These are phyloP conservation scores for Cladobotryum mycophilum DNA, from an alignment of 2,329 filamentous ascomycete genomes.

Conservation along the genomic window DNA sequence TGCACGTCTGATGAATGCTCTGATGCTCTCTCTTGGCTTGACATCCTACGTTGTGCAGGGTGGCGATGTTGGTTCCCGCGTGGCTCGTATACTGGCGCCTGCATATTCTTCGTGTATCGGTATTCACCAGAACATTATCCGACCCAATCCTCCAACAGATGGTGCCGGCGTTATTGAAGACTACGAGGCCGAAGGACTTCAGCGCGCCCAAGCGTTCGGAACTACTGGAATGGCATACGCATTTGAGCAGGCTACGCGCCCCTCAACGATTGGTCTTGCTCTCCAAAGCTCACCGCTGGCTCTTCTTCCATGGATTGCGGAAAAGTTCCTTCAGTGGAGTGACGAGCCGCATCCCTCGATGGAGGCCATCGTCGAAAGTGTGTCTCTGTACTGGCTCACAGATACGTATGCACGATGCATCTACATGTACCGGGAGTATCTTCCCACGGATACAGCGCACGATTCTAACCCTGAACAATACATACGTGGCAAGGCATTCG, in stretches of 20 bases:
- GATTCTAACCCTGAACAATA: slow-evolving; percentile 1
- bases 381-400: slow-evolving; percentile 7
- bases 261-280: slow-evolving; percentile 2
- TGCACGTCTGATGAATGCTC: slow-evolving; percentile 40
- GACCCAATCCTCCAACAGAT: no score
- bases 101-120: no score
- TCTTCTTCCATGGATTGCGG: slow-evolving; percentile 1
- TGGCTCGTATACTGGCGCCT: not conserved
- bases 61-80: not conserved
- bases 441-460: not conserved
- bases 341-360: slow-evolving; percentile 1
- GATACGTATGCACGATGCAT: slow-evolving; percentile 4
- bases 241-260: slow-evolving; percentile 1
- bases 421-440: slow-evolving; percentile 5
- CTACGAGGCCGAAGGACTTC: no score
- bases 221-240: slow-evolving; percentile 11
- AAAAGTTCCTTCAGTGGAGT: slow-evolving; percentile 8
- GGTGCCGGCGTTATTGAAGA: no score
- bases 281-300: not conserved
- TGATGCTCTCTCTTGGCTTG: slow-evolving; percentile 32
- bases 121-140: no score
- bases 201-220: no score
- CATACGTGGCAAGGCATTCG: slow-evolving; percentile 2
- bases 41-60: slow-evolving; percentile 1
- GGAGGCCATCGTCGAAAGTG: slow-evolving; percentile 1